A percentile compares a stretch with the other conserved stretches of the same genome.
These are phyloP conservation scores for Rutstroemia sydowiana DNA, from an alignment of 2,329 filamentous ascomycete species.

Conservation along the genomic window DNA sequence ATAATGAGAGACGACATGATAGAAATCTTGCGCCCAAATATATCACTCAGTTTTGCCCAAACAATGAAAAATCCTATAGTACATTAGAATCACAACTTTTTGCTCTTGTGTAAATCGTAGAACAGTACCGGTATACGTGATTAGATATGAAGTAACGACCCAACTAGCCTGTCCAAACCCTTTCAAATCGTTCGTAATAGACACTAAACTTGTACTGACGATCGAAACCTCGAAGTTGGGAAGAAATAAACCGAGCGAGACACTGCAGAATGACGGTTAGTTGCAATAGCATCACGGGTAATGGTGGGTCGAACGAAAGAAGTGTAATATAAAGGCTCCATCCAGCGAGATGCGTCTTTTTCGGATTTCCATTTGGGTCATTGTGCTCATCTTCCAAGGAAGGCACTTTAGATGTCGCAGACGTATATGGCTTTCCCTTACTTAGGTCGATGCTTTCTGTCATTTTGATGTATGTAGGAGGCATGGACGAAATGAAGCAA, in stretches of 20 bases:
- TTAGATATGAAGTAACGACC: constrained; percentile 7
- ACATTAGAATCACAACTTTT: not conserved
- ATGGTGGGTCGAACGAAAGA: not conserved
- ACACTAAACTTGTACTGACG: not conserved
- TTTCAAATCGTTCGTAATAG: constrained; percentile 7
- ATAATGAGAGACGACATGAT: not conserved
- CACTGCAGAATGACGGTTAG: not conserved
- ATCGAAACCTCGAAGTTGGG: constrained; percentile 3
- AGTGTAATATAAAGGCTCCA: not conserved
- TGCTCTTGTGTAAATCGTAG: not conserved
- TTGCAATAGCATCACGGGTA: not conserved
- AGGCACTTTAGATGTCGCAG: not conserved
- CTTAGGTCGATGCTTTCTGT: not conserved
- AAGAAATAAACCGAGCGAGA: not conserved
- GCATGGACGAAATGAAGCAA: not conserved
- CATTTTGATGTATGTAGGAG: not conserved
- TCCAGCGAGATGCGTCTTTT: not conserved
- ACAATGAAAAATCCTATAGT: not conserved
- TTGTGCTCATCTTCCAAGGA: not conserved
- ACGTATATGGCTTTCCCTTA: not conserved
- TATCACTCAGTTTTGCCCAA: constrained; percentile 3
- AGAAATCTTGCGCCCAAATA: not conserved
- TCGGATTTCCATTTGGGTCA: not conserved
- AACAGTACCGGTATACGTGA: constrained; percentile 9
- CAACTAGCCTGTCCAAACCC: constrained; percentile 2